phyloP scores from a whole-genome alignment of 169 alveolate genomes.

The Eimeria sp. region DNA sequence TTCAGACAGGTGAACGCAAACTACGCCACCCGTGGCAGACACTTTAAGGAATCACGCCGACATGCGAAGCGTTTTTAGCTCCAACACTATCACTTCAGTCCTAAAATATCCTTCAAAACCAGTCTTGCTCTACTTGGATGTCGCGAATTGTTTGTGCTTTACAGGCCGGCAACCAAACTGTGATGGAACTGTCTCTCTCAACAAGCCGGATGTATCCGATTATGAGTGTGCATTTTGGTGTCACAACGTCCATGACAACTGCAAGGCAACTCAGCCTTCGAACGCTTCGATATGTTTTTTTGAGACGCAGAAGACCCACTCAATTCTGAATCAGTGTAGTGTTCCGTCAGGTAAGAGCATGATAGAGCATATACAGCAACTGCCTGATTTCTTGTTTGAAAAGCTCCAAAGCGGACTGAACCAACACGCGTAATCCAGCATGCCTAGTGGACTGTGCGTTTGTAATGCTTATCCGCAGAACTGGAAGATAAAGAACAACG shows the following conservation, averaged over 20 bases:
- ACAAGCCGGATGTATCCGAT: not conserved
- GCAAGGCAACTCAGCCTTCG: constrained; percentile 1
- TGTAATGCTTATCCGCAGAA: constrained; percentile 6
- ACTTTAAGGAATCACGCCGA: not conserved
- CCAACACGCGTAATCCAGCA: not conserved
- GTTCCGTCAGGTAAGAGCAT: constrained; percentile 46
- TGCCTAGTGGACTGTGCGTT: not conserved
- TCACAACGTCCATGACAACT: not conserved
- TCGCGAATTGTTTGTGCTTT: not conserved
- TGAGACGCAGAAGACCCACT: not conserved
- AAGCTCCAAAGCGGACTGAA: not conserved
- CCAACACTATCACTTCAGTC: not conserved
- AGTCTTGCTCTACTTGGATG: not conserved
- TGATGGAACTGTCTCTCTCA: constrained; percentile 40
- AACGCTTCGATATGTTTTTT: not conserved
- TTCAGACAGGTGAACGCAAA: constrained; percentile 4
- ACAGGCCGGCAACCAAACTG: constrained; percentile 49
- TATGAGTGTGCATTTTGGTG: constrained; percentile 65
- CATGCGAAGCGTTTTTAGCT: not conserved
- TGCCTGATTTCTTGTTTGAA: not conserved
- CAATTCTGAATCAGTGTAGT: constrained; percentile 8
- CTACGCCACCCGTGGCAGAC: not conserved
- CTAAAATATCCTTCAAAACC: not conserved
- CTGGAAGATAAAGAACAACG: constrained; percentile 13
- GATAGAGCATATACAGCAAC: not conserved